A percentile compares a stretch with the other conserved stretches of the same genome.
phyloP scores from a whole-genome alignment of 2,329 filamentous ascomycete genomes.

The Xylariaceae sp. region DNA sequence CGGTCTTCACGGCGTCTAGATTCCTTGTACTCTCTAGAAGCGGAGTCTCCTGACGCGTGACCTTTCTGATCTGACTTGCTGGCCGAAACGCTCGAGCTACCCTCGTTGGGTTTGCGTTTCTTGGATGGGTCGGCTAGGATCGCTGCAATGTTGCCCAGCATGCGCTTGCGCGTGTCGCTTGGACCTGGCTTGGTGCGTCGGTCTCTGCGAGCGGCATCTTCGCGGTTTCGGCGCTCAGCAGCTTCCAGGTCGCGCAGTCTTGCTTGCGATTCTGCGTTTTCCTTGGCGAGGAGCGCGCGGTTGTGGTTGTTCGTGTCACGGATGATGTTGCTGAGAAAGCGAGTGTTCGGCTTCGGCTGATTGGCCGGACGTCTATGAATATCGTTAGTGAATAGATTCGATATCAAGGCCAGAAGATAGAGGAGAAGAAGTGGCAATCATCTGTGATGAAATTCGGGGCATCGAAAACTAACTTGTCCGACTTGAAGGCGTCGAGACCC shows the following conservation, averaged over 20 bases:
- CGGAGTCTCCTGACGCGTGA: conserved; percentile 15
- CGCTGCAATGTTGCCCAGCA: conserved; percentile 56
- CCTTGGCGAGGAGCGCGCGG: conserved; percentile 75
- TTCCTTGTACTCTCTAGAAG: conserved; percentile 15
- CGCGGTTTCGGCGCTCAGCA: conserved; percentile 40
- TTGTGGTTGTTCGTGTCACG: conserved; percentile 87
- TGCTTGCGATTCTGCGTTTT: conserved; percentile 70
- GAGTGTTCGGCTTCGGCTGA: conserved; percentile 83
- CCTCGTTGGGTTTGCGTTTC: conserved; percentile 33
- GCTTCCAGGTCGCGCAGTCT: conserved; percentile 59
- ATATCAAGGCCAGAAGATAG: not conserved
- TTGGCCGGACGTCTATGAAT: conserved; percentile 50
- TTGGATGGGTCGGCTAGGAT: conserved; percentile 45
- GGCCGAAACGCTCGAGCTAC: conserved; percentile 13
- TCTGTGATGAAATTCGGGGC: not conserved
- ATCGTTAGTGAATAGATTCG: conserved; percentile 5
- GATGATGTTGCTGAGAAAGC: conserved; percentile 83
- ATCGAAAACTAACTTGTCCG: conserved; percentile 38
- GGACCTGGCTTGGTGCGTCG: conserved; percentile 42
- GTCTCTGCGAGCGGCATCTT: conserved; percentile 28
- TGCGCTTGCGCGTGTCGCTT: conserved; percentile 50
- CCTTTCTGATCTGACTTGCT: conserved; percentile 6
- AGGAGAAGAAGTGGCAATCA: not conserved
- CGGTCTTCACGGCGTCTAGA: conserved; percentile 8
- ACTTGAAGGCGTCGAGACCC: conserved; percentile 62